Conservation (phyloP, 1,284 basidiomycete genomes). For the Papiliotrema terrestris region DNA sequence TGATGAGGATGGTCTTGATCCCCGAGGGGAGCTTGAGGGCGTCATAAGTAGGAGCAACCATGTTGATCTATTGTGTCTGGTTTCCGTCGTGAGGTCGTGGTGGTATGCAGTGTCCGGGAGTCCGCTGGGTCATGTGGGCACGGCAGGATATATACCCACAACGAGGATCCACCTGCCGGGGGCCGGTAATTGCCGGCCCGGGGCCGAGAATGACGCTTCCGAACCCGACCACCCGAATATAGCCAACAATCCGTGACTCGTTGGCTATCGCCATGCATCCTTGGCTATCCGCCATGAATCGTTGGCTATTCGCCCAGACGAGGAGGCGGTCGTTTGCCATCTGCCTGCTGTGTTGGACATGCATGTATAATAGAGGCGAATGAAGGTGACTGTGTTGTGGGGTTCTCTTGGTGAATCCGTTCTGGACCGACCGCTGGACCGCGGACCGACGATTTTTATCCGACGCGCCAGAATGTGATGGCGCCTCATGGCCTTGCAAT, state of each 20-base stretch:
- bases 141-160: neutral
- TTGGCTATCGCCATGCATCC: neutral
- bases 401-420: neutral
- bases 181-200: neutral
- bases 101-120: neutral
- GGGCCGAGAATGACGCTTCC: neutral
- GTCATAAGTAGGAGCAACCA: conserved; percentile 34
- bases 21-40: conserved; percentile 45
- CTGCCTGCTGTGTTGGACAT: neutral
- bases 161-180: neutral
- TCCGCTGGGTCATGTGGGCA: neutral
- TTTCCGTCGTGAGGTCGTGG: neutral
- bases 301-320: neutral
- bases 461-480: neutral
- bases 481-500: no score
- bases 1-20: conserved; percentile 55
- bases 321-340: neutral
- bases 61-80: neutral
- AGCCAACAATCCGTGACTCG: no score
- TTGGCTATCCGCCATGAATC: neutral
- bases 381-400: neutral
- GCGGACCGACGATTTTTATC: neutral
- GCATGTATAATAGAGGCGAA: neutral
- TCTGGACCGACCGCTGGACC: neutral
- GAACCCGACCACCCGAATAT: no score